phyloP scores from a whole-genome alignment of 2,329 filamentous ascomycete species.

The Fusarium pilosicola region DNA sequence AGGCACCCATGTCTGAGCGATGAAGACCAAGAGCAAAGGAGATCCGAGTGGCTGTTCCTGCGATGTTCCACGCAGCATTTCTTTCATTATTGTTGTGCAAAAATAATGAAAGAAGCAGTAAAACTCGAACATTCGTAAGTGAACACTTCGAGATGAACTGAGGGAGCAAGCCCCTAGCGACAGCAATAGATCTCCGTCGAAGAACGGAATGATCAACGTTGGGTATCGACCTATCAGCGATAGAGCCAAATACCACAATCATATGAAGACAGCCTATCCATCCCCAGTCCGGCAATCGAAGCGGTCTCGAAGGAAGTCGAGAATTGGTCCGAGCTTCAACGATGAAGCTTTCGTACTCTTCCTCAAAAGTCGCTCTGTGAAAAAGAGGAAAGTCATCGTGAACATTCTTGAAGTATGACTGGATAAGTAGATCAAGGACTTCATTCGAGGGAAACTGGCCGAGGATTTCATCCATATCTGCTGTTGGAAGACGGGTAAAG shows the following conservation, averaged over 20 bases:
- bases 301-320: conserved; percentile 1
- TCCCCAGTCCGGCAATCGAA: conserved; percentile 44
- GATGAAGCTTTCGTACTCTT: conserved; percentile 48
- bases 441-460: conserved; percentile 42
- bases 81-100: conserved; percentile 53
- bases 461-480: conserved; percentile 46
- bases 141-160: conserved; percentile 37
- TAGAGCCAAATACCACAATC: conserved; percentile 51
- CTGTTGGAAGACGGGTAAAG: conserved; percentile 39
- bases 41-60: conserved; percentile 47
- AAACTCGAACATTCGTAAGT: conserved; percentile 23
- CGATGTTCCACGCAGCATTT: conserved; percentile 51
- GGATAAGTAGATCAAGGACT: conserved; percentile 46
- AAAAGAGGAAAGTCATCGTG: conserved; percentile 52
- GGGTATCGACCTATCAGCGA: conserved; percentile 39
- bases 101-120: conserved; percentile 43
- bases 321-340: conserved; percentile 22
- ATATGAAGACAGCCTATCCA: conserved; percentile 52
- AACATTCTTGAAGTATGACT: conserved; percentile 49
- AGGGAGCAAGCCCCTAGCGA: conserved; percentile 5
- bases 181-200: conserved; percentile 27
- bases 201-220: conserved; percentile 44
- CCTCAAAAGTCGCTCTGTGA: conserved; percentile 48
- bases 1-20: conserved; percentile 43
- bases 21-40: conserved; percentile 49